A percentile compares a stretch with the other conserved stretches of the same genome.
phyloP scores from a whole-genome alignment of 208 protist genomes.

The Trypanosomatidae sp. region DNA sequence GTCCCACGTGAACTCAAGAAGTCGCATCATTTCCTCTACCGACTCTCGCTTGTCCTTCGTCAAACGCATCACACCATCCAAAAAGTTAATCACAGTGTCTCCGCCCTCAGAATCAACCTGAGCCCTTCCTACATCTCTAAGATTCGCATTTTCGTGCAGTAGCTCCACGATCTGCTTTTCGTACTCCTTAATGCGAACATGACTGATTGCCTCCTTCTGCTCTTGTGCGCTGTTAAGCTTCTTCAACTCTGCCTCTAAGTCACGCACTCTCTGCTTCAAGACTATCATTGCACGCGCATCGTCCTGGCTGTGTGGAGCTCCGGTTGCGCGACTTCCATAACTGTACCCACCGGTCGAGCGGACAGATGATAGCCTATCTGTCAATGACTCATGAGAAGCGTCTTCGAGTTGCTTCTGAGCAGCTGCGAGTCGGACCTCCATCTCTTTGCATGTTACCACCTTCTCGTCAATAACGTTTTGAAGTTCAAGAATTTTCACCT shows the following conservation, averaged over 20 bases:
- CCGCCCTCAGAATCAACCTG: background rate
- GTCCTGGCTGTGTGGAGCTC: background rate
- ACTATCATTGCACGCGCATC: slow-evolving; percentile 1
- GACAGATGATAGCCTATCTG: slow-evolving; percentile 1
- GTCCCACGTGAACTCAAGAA: slow-evolving; percentile 68
- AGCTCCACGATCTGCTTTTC: slow-evolving; percentile 51
- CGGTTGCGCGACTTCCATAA: background rate
- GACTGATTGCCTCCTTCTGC: slow-evolving; percentile 33
- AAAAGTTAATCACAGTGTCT: background rate
- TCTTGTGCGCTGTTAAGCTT: slow-evolving; percentile 9
- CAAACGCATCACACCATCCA: slow-evolving; percentile 33
- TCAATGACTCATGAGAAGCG: background rate
- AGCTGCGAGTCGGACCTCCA: slow-evolving; percentile 44
- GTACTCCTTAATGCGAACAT: slow-evolving; percentile 31
- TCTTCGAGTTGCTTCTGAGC: slow-evolving; percentile 20
- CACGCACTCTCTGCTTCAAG: slow-evolving; percentile 22
- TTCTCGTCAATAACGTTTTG: slow-evolving; percentile 38
- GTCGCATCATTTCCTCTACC: slow-evolving; percentile 75
- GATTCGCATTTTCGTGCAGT: slow-evolving; percentile 40
- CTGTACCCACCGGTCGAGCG: slow-evolving; percentile 13
- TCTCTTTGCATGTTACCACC: slow-evolving; percentile 45
- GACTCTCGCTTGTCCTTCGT: slow-evolving; percentile 74
- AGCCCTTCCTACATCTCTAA: slow-evolving; percentile 11
- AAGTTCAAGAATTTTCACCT: slow-evolving; percentile 32
- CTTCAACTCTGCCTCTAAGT: slow-evolving; percentile 25